A percentile compares a stretch with the other conserved stretches of the same genome.
Evolutionary conservation across 345 rosid genomes (phyloP).

Genomic region (Reutealis trisperma): DNA sequence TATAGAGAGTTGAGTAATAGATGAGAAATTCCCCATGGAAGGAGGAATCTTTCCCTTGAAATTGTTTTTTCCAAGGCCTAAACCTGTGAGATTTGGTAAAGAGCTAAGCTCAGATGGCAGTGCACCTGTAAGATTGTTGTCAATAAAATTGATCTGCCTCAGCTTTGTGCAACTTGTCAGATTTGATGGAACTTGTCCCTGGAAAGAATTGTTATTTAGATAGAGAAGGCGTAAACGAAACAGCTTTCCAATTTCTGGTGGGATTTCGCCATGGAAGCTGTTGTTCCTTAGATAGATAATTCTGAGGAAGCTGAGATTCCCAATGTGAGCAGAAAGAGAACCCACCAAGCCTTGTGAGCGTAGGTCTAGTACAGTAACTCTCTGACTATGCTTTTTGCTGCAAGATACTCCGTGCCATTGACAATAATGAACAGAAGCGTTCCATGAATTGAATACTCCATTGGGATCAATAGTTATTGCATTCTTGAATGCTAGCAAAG

Average conservation of each 20-base stretch:
- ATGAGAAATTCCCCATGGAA: neutral
- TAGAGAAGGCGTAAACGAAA: neutral
- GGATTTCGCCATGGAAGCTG: constrained; percentile 9
- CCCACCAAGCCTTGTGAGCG: neutral
- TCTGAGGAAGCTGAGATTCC: constrained; percentile 9
- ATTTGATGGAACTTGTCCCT: neutral
- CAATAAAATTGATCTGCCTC: neutral
- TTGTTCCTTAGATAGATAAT: neutral
- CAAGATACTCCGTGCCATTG: constrained; percentile 1
- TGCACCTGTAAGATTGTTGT: neutral
- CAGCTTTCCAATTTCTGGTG: neutral
- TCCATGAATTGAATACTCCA: neutral
- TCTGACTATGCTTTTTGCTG: neutral
- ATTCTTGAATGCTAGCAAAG: constrained; percentile 5
- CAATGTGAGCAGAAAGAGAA: neutral
- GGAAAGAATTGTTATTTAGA: neutral
- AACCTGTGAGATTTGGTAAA: neutral
- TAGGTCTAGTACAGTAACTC: neutral
- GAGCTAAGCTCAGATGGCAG: neutral
- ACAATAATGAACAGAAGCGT: neutral
- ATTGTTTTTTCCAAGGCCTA: neutral
- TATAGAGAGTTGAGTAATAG: neutral
- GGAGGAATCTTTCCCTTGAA: neutral
- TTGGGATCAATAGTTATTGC: neutral
- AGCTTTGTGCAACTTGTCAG: neutral